Conservation (phyloP, 768 basidiomycete genomes). For the Hypsizygus marmoreus region DNA sequence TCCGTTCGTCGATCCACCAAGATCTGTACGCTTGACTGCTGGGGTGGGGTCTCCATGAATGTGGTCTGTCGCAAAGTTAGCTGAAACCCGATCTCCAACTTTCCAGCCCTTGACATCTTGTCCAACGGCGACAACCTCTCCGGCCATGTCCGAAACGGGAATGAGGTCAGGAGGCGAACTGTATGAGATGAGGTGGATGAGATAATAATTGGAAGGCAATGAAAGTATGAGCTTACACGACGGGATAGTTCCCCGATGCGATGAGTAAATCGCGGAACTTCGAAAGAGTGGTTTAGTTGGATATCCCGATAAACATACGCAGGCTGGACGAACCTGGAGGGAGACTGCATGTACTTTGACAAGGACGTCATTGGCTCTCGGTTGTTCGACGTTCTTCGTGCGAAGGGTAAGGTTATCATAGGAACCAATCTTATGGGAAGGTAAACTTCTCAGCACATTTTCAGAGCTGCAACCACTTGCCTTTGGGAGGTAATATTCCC, state of each 20-base stretch:
- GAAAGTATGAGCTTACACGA: constrained; percentile 21
- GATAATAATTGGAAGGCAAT: background rate
- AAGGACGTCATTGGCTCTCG: constrained; percentile 50
- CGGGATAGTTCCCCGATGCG: constrained; percentile 38
- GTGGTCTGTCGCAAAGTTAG: constrained; percentile 53
- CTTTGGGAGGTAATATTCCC: constrained; percentile 18
- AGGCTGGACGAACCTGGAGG: constrained; percentile 39
- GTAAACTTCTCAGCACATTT: background rate
- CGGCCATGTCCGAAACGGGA: constrained; percentile 55
- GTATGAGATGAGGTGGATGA: background rate
- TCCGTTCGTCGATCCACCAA: constrained; percentile 53
- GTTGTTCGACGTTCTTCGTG: constrained; percentile 26
- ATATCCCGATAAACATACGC: background rate
- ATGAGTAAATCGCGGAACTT: constrained; percentile 55
- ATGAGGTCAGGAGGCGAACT: constrained; percentile 28
- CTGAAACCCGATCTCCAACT: constrained; percentile 55
- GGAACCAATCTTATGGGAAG: constrained; percentile 17
- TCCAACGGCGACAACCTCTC: constrained; percentile 53
- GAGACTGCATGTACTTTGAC: constrained; percentile 61
- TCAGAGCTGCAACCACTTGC: background rate
- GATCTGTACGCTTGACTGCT: constrained; percentile 32
- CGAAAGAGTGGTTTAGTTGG: background rate
- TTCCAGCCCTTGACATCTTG: constrained; percentile 49
- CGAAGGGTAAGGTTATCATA: constrained; percentile 25
- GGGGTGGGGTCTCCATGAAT: constrained; percentile 43